Evolutionary conservation across 2,329 filamentous ascomycete genomes (phyloP), one percentile per base, ranked within the genome.

Genomic region (Coniochaeta hoffmannii): DNA sequence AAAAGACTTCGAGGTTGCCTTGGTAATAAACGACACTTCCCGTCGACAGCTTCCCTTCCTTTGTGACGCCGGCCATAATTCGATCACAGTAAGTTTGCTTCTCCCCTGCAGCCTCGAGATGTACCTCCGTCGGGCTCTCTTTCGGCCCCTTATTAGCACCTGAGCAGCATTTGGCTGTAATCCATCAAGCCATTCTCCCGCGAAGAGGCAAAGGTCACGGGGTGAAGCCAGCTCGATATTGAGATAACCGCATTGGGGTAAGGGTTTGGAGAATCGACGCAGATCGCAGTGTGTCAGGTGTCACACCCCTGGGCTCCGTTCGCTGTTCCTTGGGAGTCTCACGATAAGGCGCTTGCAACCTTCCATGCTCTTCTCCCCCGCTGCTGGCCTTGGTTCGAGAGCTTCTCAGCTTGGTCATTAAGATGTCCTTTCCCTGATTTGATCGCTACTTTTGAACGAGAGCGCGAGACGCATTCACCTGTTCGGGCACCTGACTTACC

Each of bases 281-380:
- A 11, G 41, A 46, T 46, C 41, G n/a, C 24, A 26, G 41, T 46
- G 41, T 46, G 41, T 46, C 41, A 46, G 41, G 41, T 46, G 41
- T 28, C 41, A 46, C 41, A 46, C 41, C 41, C 41, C 22, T 28
- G 41, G 14, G 9, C 3, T 28, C 41, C 22, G 3, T 46, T 22
- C 24, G 41, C n/a, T 28, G 41, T 22, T 46, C 41, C 41, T n/a
- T 28, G 22, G 41, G 26, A 28, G 41, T 46, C 41, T 46, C 41
- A 15, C 41, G 41, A 46, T 46, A 46, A 46, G 26, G 41, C 11
- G 41, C 41, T 12, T 46, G 41, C 41, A n/a, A 19, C 41, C 41
- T 46, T 46, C 41, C 41, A 46, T 15, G 41, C 19, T 46, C 41
- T 46, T 46, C 41, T 46, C 41, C 41, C 41, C 41, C 41, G 41